Percentiles rank a stretch among this genome's conserved stretches.
These are phyloP conservation scores for Physcomitrium patens DNA, from an alignment of 225 moss, liverwort and hornwort genomes.

Conservation along the genomic window DNA sequence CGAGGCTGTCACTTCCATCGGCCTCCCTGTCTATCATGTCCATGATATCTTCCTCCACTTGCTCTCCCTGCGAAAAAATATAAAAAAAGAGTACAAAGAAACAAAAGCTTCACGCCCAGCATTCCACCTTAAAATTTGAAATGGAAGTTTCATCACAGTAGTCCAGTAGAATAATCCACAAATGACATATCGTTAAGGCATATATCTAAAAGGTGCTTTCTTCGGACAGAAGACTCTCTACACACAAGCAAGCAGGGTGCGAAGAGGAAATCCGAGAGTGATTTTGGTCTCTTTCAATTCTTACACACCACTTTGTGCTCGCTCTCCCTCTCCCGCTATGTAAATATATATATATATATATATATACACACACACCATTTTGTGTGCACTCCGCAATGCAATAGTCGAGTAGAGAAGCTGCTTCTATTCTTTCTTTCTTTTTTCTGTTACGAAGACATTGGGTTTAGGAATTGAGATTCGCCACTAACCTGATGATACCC, in stretches of 20 bases:
- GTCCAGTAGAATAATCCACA: background rate
- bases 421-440: too few species aligned
- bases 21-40: conserved; percentile 99
- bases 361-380: background rate
- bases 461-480: conserved; percentile 25
- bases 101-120: background rate
- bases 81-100: too few species aligned
- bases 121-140: background rate
- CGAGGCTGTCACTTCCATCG: conserved; percentile 97
- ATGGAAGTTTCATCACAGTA: background rate
- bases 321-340: too few species aligned
- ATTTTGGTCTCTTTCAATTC: conserved; percentile 1
- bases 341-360: too few species aligned
- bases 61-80: conserved; percentile 72
- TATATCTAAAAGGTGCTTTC: background rate
- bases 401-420: too few species aligned
- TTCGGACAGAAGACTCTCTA: background rate
- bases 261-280: background rate
- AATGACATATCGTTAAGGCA: background rate
- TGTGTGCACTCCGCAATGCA: background rate
- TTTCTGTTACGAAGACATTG: background rate
- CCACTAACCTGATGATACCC: conserved; percentile 91
- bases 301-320: too few species aligned
- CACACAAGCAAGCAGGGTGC: background rate
- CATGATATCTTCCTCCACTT: conserved; percentile 99